These are phyloP conservation scores for Eucalyptus cloeziana DNA, from an alignment of 345 rosid species.

Conservation along the genomic window DNA sequence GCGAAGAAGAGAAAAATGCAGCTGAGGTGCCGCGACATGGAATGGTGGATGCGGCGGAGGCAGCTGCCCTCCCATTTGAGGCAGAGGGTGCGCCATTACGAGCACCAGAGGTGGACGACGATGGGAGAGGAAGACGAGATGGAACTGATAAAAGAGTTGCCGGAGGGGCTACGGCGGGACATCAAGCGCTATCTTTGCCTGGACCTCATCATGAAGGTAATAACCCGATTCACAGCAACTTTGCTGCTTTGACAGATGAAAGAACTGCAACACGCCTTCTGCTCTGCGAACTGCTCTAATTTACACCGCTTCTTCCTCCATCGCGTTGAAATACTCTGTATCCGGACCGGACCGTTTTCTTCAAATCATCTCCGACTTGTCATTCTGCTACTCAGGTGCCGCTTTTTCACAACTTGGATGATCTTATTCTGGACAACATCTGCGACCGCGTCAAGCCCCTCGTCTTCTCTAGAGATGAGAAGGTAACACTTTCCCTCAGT, in stretches of 20 bases:
- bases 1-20: constrained; percentile 79
- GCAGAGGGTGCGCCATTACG: constrained; percentile 70
- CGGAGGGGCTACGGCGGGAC: constrained; percentile 82
- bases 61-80: constrained; percentile 74
- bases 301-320: background rate
- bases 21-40: constrained; percentile 66
- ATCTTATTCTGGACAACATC: constrained; percentile 83
- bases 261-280: background rate
- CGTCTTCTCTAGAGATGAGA: constrained; percentile 74
- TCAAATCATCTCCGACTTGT: background rate
- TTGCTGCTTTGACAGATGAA: background rate
- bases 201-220: constrained; percentile 76
- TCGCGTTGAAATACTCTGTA: background rate
- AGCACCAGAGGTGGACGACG: constrained; percentile 56
- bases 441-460: constrained; percentile 77
- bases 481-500: constrained; percentile 18
- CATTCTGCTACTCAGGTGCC: constrained; percentile 42
- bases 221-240: background rate
- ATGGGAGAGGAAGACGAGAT: constrained; percentile 79
- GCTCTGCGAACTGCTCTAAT: background rate
- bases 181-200: constrained; percentile 80
- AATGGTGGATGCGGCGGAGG: constrained; percentile 94
- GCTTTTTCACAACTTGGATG: constrained; percentile 63
- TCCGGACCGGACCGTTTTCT: background rate
- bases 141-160: constrained; percentile 60